Percentiles rank a stretch among this genome's conserved stretches.
Conservation (phyloP, 805 yeast species). For the Lachancea meyersii region DNA sequence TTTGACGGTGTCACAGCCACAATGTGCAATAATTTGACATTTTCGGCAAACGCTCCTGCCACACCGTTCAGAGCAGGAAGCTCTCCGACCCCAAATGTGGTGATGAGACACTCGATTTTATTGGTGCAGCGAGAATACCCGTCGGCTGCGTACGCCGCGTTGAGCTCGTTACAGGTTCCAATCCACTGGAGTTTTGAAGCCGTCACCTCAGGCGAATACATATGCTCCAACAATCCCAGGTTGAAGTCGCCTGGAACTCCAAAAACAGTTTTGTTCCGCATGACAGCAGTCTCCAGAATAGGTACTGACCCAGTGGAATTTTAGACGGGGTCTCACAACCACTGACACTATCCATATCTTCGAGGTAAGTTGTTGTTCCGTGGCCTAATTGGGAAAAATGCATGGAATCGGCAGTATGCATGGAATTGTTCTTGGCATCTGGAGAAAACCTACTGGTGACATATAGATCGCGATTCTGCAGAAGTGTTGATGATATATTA, state of each 20-base stretch:
- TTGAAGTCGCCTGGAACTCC: conserved; percentile 82
- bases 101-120: conserved; percentile 56
- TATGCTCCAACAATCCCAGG: conserved; percentile 58
- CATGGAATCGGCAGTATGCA: too few relatives aligned
- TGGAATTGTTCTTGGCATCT: too few relatives aligned
- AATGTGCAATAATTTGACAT: conserved; percentile 71
- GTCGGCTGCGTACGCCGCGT: conserved; percentile 86
- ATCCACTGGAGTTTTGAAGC: conserved; percentile 52
- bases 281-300: conserved; percentile 51
- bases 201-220: conserved; percentile 38
- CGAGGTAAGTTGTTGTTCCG: too few relatives aligned
- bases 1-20: conserved; percentile 58
- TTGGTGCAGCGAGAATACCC: conserved; percentile 69
- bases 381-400: too few relatives aligned
- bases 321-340: not conserved
- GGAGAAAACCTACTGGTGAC: too few relatives aligned
- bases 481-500: too few relatives aligned
- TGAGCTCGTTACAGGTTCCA: conserved; percentile 84
- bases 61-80: conserved; percentile 77
- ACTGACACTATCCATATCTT: too few relatives aligned
- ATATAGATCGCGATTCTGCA: too few relatives aligned
- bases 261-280: conserved; percentile 55
- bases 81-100: conserved; percentile 87
- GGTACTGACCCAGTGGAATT: conserved; percentile 57
- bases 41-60: conserved; percentile 78